Conservation (phyloP, 225 moss, liverwort and hornwort species). For the Anthoceros angustus region DNA sequence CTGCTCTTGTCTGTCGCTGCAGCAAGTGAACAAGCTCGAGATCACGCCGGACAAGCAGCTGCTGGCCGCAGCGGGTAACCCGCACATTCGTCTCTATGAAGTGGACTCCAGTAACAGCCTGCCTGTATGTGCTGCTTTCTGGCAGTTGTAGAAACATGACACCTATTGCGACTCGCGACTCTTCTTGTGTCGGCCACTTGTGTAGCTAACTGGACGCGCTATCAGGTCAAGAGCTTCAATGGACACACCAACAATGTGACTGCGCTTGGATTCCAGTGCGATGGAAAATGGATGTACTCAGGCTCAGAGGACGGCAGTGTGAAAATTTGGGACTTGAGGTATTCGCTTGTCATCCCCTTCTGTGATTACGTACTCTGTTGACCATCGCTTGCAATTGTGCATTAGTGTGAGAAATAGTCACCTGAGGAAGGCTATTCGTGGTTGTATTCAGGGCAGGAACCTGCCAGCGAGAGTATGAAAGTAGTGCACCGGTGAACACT, state of each 20-base stretch:
- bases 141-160: slow-evolving; percentile 7
- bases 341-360: not conserved
- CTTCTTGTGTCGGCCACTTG: not conserved
- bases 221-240: slow-evolving; percentile 54
- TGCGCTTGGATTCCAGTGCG: slow-evolving; percentile 89
- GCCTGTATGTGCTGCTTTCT: slow-evolving; percentile 26
- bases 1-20: slow-evolving; percentile 8
- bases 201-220: not conserved
- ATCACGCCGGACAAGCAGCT: slow-evolving; percentile 91
- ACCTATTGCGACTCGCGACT: not conserved
- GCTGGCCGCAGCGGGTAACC: slow-evolving; percentile 90
- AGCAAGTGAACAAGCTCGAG: slow-evolving; percentile 87
- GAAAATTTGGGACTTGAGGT: slow-evolving; percentile 97
- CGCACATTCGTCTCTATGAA: slow-evolving; percentile 90
- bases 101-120: slow-evolving; percentile 62
- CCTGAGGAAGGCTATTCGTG: not conserved
- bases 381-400: too few relatives aligned
- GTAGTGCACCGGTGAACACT: slow-evolving; percentile 88
- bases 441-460: slow-evolving; percentile 37
- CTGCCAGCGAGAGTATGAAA: slow-evolving; percentile 88
- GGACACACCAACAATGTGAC: slow-evolving; percentile 82
- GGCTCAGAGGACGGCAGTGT: slow-evolving; percentile 97
- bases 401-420: not conserved
- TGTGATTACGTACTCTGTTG: not conserved
- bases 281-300: slow-evolving; percentile 99